phyloP scores from a whole-genome alignment of 169 alveolate genomes.

The Plasmodium gallinaceum region DNA sequence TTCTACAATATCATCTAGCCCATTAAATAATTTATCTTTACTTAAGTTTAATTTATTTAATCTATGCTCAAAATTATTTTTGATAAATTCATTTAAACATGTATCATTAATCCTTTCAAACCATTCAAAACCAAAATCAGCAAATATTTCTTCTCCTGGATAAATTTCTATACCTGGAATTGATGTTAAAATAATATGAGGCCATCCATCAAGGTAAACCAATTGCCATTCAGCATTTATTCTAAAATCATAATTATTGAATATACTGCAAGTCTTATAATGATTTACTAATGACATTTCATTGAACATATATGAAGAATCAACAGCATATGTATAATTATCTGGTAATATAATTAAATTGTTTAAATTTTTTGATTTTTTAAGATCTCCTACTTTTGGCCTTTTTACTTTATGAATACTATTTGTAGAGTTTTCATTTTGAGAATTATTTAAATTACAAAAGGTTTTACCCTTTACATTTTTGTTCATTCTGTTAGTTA shows the following conservation, averaged over 20 bases:
- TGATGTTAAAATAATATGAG: constrained; percentile 90
- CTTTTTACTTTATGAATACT: neutral
- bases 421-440: neutral
- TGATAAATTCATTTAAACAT: constrained; percentile 59
- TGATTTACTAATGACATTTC: constrained; percentile 93
- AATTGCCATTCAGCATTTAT: constrained; percentile 93
- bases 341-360: constrained; percentile 86
- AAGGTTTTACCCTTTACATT: neutral
- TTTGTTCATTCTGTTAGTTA: neutral
- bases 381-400: neutral
- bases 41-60: constrained; percentile 39
- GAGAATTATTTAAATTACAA: neutral
- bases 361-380: constrained; percentile 68
- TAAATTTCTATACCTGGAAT: constrained; percentile 87
- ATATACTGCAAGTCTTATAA: constrained; percentile 86
- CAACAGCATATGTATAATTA: constrained; percentile 89
- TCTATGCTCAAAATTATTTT: constrained; percentile 45
- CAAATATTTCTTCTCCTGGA: constrained; percentile 93
- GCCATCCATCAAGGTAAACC: constrained; percentile 91
- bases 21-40: constrained; percentile 33
- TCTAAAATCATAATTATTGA: constrained; percentile 88
- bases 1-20: constrained; percentile 65
- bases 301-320: constrained; percentile 90
- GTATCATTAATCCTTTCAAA: constrained; percentile 89
- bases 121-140: constrained; percentile 94